Base-by-base conservation (phyloP, 768 basidiomycete species). In the Mycena rebaudengoi region DNA sequence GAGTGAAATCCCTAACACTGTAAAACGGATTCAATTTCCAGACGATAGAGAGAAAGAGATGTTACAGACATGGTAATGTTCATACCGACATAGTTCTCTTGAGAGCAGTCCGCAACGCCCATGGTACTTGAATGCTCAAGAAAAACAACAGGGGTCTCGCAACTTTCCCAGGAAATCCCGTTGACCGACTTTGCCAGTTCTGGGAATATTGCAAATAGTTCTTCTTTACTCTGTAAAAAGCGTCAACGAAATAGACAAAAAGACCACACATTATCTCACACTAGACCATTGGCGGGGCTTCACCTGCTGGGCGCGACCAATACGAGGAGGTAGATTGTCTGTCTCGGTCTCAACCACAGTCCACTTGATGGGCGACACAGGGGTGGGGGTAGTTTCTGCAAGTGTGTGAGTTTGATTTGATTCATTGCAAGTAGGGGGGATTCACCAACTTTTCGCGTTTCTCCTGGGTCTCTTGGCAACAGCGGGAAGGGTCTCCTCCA, bases 221-320 rank as follows among this genome's bases (percentile, higher is more conserved):
- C 76, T 37, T 73, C 69, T 66, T 68, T 74, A 58, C 66, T 71
- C 76, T 77, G 54, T 13, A 35, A 44, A 13, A 41, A 8, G 25
- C 60, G 29, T 60, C 44, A 56, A 46, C 16, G 32, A 20, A 21
- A n/a, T 7, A 11, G 46, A 45, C 12, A 5, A 5, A 14, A 25
- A 7, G 26, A 16, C 14, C 26, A 23, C 33, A 45, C 12, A 37
- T 21, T 14, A 21, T 64, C 73, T 60, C 43, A 77, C 76, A 56
- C 68, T 68, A 20, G 72, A 64, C 76, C 76, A 77, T 64, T 75
- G 69, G n/a, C 74, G 64, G 7, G 75, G 74, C 30, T 52, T 64
- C 37, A 35, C 54, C 28, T 13, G 62, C 13, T 50, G 23, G 7
- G 35, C n/a, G n/a, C n/a, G n/a, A n/a, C n/a, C n/a, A n/a, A n/a